phyloP scores from a whole-genome alignment of 345 rosid species.

The Turnera subulata region DNA sequence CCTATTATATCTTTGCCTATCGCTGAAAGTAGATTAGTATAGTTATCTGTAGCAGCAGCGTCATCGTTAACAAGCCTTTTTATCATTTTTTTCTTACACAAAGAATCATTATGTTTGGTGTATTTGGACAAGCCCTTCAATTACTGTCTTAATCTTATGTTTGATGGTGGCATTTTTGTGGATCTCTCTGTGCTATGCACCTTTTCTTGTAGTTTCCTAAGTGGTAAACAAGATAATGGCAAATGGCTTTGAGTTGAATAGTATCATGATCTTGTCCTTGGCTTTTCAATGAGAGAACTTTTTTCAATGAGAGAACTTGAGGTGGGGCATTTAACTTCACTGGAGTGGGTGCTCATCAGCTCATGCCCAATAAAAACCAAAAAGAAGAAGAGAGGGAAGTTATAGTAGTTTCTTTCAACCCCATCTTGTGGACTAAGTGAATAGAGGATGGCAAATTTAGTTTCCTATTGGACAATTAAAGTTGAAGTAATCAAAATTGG shows the following conservation, averaged over 20 bases:
- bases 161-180: neutral
- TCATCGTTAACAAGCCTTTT: neutral
- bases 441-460: too few relatives aligned
- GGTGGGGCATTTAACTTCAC: neutral
- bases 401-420: neutral
- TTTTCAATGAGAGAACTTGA: neutral
- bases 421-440: too few relatives aligned
- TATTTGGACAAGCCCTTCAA: slow-evolving; percentile 6
- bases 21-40: neutral
- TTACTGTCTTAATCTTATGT: neutral
- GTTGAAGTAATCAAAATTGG: too few relatives aligned
- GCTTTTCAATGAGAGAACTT: neutral
- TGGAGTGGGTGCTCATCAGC: neutral
- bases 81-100: neutral
- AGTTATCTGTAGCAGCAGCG: neutral
- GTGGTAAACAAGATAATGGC: slow-evolving; percentile 4
- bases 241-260: neutral
- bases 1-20: neutral
- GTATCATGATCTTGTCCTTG: neutral
- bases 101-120: slow-evolving; percentile 1
- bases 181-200: slow-evolving; percentile 12
- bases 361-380: neutral
- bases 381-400: neutral
- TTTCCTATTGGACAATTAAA: too few relatives aligned
- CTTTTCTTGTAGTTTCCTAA: slow-evolving; percentile 12